phyloP scores from a whole-genome alignment of 495 filamentous ascomycete species.

The Trypethelium eluteriae region DNA sequence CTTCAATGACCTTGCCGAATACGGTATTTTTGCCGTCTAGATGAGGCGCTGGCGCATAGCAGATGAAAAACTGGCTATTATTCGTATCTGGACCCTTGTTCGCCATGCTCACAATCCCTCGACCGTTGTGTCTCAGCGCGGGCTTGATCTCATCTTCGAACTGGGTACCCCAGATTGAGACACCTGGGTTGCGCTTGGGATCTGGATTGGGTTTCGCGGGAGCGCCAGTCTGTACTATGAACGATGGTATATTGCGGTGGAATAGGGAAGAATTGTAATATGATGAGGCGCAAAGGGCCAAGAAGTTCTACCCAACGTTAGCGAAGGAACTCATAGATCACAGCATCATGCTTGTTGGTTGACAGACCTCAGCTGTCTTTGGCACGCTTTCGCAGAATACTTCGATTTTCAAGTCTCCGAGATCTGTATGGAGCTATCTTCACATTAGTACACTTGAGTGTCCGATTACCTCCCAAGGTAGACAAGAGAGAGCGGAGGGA shows the following conservation, averaged over 20 bases:
- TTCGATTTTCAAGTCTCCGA: slow-evolving; percentile 90
- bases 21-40: slow-evolving; percentile 91
- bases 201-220: slow-evolving; percentile 50
- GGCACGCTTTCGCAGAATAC: slow-evolving; percentile 92
- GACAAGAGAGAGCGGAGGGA: neutral
- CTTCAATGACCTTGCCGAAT: slow-evolving; percentile 77
- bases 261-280: slow-evolving; percentile 86
- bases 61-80: slow-evolving; percentile 90
- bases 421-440: slow-evolving; percentile 74
- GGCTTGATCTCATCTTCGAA: slow-evolving; percentile 94
- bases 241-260: slow-evolving; percentile 77
- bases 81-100: slow-evolving; percentile 76
- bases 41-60: slow-evolving; percentile 79
- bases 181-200: slow-evolving; percentile 63
- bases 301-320: slow-evolving; percentile 64
- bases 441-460: neutral
- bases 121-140: slow-evolving; percentile 71
- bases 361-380: slow-evolving; percentile 53
- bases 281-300: slow-evolving; percentile 83
- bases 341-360: slow-evolving; percentile 43
- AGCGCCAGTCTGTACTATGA: slow-evolving; percentile 89
- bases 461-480: too few relatives aligned
- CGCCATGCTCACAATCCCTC: slow-evolving; percentile 92
- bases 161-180: slow-evolving; percentile 72
- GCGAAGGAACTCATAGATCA: neutral